These are phyloP conservation scores for Diaporthe nobilis DNA, from an alignment of 2,329 filamentous ascomycete genomes.

Conservation along the genomic window DNA sequence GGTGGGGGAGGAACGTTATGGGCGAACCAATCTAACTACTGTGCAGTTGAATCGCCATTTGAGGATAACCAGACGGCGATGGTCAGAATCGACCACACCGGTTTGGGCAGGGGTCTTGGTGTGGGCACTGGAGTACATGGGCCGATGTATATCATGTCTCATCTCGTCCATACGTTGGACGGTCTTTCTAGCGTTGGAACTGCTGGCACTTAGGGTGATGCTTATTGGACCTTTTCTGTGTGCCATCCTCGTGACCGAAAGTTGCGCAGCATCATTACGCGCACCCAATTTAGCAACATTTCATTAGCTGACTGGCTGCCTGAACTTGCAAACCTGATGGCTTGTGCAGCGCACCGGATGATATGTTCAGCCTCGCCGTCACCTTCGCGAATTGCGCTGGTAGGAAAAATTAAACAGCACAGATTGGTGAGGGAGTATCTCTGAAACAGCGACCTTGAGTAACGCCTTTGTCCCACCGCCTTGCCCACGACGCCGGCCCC, in stretches of 20 bases:
- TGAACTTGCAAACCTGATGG: background rate
- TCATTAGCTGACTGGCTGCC: background rate
- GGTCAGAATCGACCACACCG: background rate
- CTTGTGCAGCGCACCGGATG: background rate
- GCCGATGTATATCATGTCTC: constrained; percentile 14
- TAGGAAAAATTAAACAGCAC: background rate
- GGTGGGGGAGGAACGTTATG: background rate
- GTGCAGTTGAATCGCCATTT: background rate
- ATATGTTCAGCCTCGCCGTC: background rate
- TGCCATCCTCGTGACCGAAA: background rate
- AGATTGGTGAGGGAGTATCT: constrained; percentile 10
- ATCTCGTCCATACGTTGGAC: constrained; percentile 19
- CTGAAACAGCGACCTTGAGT: constrained; percentile 9
- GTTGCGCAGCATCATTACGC: background rate
- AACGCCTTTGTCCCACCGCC: constrained; percentile 26
- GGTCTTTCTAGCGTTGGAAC: constrained; percentile 21
- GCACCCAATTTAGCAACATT: background rate
- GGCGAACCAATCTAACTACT: background rate
- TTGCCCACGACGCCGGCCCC: constrained; percentile 10
- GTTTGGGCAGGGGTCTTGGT: background rate
- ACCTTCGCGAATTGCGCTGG: background rate
- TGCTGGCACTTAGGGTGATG: background rate
- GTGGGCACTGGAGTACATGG: constrained; percentile 9
- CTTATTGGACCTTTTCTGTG: background rate
- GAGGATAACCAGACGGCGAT: background rate